Evolutionary conservation across 208 protist species (phyloP).

Genomic region (Leishmania tarentolae): DNA sequence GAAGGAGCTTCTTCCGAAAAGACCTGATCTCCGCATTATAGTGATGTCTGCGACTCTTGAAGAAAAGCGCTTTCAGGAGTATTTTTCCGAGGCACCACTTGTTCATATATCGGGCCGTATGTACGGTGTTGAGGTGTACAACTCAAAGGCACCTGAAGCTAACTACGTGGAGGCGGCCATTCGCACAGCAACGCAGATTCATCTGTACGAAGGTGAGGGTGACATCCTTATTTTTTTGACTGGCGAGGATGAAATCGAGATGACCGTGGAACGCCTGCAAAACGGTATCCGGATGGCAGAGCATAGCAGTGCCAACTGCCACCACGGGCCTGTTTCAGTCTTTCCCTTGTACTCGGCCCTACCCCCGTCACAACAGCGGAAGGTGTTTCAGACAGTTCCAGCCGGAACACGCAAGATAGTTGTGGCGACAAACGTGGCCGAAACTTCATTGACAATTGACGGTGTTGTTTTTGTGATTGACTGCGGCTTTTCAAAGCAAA

Average conservation of each 20-base stretch:
- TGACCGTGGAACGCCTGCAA: constrained; percentile 96
- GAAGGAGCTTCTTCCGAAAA: constrained; percentile 86
- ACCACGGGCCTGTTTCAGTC: constrained; percentile 86
- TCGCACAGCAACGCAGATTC: constrained; percentile 98
- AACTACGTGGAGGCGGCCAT: constrained; percentile 98
- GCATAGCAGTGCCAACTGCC: constrained; percentile 74
- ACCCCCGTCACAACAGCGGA: constrained; percentile 96
- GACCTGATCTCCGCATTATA: constrained; percentile 95
- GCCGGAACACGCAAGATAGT: constrained; percentile 95
- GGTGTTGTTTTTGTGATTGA: constrained; percentile 99
- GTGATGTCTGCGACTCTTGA: constrained; percentile 98
- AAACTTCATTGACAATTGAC: constrained; percentile 99
- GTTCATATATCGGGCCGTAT: constrained; percentile 98
- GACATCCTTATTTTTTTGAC: constrained; percentile 99
- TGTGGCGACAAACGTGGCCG: constrained; percentile 99
- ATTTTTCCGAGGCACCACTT: constrained; percentile 97
- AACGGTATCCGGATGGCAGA: constrained; percentile 80
- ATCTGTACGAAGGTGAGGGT: constrained; percentile 96
- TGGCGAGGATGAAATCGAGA: constrained; percentile 99
- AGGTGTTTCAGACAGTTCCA: constrained; percentile 96
- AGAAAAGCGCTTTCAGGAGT: constrained; percentile 97
- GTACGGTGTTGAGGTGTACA: constrained; percentile 92
- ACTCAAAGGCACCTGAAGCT: constrained; percentile 84
- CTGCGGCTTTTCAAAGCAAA: constrained; percentile 98
- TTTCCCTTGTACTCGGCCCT: constrained; percentile 98